Percentiles rank a stretch among this genome's conserved stretches.
Evolutionary conservation across 805 yeast species (phyloP).

Genomic region (Sugiyamaella qingdaonensis): DNA sequence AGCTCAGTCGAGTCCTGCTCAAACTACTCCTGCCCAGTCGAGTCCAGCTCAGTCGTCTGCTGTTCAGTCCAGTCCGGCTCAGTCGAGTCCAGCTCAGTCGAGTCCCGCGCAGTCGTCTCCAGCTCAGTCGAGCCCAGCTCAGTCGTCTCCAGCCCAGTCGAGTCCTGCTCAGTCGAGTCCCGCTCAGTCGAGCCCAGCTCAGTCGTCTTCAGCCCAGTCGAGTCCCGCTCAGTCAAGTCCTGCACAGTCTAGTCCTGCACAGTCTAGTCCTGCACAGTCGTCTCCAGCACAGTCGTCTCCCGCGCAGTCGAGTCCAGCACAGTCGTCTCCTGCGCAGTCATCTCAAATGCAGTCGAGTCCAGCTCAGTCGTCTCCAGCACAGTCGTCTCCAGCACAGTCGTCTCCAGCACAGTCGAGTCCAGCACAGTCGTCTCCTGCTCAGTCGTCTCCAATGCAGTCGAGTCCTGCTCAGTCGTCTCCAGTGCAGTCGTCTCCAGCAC

Average conservation of each 20-base stretch:
- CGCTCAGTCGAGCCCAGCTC: neutral
- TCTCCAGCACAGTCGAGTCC: constrained; percentile 8
- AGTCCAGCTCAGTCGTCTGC: constrained; percentile 36
- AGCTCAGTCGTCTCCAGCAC: constrained; percentile 20
- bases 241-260: neutral
- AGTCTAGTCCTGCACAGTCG: neutral
- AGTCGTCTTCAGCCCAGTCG: neutral
- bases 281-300: constrained; percentile 1
- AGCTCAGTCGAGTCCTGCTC: constrained; percentile 48
- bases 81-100: constrained; percentile 55
- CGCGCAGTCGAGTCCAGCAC: neutral
- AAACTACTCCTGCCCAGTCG: neutral
- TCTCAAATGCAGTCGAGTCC: constrained; percentile 55
- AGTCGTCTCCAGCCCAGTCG: constrained; percentile 36
- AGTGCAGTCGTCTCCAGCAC: constrained; percentile 43
- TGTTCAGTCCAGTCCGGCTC: constrained; percentile 30
- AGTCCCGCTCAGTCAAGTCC: neutral
- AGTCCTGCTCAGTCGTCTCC: constrained; percentile 35
- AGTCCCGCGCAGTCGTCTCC: constrained; percentile 55
- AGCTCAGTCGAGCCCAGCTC: constrained; percentile 15
- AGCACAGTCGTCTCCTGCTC: neutral
- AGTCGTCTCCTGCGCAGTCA: constrained; percentile 56
- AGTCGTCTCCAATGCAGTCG: constrained; percentile 1
- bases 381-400: constrained; percentile 34
- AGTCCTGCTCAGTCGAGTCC: constrained; percentile 24